Conservation (phyloP, 441 rosid species). For the Adansonia gregorii region DNA sequence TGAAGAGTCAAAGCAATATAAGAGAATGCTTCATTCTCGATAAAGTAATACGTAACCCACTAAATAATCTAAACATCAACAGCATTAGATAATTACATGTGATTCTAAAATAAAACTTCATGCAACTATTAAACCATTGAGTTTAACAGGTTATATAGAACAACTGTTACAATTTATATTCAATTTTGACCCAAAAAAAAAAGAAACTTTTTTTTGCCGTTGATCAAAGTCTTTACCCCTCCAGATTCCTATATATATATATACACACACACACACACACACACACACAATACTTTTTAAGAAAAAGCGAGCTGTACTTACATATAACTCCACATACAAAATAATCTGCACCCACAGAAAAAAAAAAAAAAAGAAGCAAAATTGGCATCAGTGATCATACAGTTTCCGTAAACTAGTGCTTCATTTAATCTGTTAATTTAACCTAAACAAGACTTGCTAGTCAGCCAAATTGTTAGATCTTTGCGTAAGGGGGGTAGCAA, state of each 20-base stretch:
- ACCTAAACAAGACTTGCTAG: too few species aligned
- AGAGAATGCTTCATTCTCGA: neutral
- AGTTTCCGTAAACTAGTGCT: neutral
- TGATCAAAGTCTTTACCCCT: neutral
- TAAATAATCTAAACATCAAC: neutral
- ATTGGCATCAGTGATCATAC: slow-evolving; percentile 26
- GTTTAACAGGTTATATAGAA: neutral
- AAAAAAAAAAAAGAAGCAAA: slow-evolving; percentile 22
- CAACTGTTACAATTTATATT: neutral
- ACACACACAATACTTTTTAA: neutral
- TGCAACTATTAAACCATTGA: neutral
- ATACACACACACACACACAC: neutral
- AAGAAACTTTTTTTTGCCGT: neutral
- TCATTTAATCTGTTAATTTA: slow-evolving; percentile 3
- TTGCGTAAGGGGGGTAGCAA: too few species aligned
- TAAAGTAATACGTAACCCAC: neutral
- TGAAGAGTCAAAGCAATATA: neutral
- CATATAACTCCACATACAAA: slow-evolving; percentile 80
- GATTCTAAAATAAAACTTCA: neutral
- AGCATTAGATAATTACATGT: neutral
- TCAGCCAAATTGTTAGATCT: neutral
- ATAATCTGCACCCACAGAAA: slow-evolving; percentile 64
- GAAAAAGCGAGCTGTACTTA: slow-evolving; percentile 56
- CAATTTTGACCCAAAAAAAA: neutral
- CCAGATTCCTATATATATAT: too few species aligned